A percentile compares a stretch with the other conserved stretches of the same genome.
These are phyloP conservation scores for Globisporangium perplexum DNA, from an alignment of 352 stramenopile genomes.

Conservation along the genomic window DNA sequence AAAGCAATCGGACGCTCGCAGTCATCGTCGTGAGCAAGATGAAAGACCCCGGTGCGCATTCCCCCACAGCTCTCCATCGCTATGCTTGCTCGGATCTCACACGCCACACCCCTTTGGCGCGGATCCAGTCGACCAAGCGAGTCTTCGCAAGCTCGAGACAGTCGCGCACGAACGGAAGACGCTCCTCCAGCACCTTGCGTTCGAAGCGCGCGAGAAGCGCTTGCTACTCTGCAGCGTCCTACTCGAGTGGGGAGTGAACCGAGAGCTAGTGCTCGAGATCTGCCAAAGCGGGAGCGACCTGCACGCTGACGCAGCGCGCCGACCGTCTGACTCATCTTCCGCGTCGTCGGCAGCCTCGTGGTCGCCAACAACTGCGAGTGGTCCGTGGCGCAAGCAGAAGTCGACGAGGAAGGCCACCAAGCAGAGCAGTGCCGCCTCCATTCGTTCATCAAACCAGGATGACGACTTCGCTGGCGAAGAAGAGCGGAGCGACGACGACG, in stretches of 20 bases:
- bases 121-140: conserved; percentile 10
- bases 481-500: not conserved
- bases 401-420: not conserved
- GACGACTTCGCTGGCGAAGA: conserved; percentile 6
- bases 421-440: not conserved
- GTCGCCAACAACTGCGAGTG: not conserved
- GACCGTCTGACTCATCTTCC: not conserved
- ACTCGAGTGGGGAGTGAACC: conserved; percentile 45
- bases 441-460: conserved; percentile 6
- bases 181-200: conserved; percentile 29
- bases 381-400: not conserved
- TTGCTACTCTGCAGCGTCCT: conserved; percentile 41
- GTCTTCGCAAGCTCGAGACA: conserved; percentile 15
- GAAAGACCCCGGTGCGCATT: conserved; percentile 19
- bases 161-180: conserved; percentile 18
- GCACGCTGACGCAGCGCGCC: conserved; percentile 7
- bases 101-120: no score
- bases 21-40: conserved; percentile 29
- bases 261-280: conserved; percentile 47
- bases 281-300: conserved; percentile 21
- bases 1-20: conserved; percentile 42
- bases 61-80: not conserved
- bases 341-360: not conserved
- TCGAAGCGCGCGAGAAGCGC: conserved; percentile 31
- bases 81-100: not conserved